Evolutionary conservation across 2,329 filamentous ascomycete species (phyloP).

Genomic region (Eurotiales sp.): DNA sequence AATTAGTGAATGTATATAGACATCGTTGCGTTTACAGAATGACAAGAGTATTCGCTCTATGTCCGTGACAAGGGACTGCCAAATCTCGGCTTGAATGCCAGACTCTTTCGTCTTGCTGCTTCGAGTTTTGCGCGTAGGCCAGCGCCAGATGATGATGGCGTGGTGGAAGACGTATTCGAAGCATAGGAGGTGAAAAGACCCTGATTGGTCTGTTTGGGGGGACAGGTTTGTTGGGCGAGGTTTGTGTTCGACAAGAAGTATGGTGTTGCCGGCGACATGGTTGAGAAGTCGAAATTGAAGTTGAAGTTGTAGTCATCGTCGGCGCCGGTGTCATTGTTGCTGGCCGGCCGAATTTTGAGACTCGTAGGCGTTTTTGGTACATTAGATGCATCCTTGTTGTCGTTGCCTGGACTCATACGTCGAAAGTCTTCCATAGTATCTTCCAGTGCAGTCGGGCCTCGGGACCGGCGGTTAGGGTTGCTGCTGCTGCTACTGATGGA

Average conservation of each 20-base stretch:
- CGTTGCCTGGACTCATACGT: constrained; percentile 33
- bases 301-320: constrained; percentile 15
- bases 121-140: constrained; percentile 60
- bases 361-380: constrained; percentile 30
- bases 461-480: constrained; percentile 26
- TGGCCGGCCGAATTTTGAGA: background rate
- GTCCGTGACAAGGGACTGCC: constrained; percentile 59
- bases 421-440: constrained; percentile 26
- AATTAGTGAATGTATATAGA: no score
- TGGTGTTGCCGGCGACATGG: constrained; percentile 44
- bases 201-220: constrained; percentile 48
- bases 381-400: constrained; percentile 10
- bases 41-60: constrained; percentile 4
- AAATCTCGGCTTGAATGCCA: constrained; percentile 72
- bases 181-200: constrained; percentile 37
- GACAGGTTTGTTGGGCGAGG: constrained; percentile 51
- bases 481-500: background rate
- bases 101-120: constrained; percentile 70
- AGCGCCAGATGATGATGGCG: constrained; percentile 20
- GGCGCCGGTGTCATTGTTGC: background rate
- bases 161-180: background rate
- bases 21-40: background rate
- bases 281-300: constrained; percentile 34
- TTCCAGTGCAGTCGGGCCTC: constrained; percentile 21
- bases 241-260: constrained; percentile 43